Percentiles rank a stretch among this genome's conserved stretches.
phyloP scores from a whole-genome alignment of 306 rosid species.

The Albizia julibrissin region DNA sequence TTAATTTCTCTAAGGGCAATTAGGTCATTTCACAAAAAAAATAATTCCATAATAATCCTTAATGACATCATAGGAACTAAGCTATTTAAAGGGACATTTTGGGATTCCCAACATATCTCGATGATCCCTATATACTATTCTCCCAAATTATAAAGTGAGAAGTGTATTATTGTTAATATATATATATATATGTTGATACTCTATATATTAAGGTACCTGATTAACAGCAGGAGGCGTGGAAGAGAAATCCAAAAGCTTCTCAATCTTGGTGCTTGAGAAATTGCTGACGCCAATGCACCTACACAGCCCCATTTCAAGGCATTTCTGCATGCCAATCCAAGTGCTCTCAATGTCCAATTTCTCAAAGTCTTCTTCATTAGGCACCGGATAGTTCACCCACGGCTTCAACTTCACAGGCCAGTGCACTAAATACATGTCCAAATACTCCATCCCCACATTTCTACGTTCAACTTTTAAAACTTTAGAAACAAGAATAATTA shows the following conservation, averaged over 20 bases:
- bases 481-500: background rate
- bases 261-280: constrained; percentile 72
- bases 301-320: constrained; percentile 77
- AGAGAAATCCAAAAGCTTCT: constrained; percentile 61
- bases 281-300: constrained; percentile 89
- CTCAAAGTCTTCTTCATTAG: constrained; percentile 80
- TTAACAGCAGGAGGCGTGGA: constrained; percentile 73
- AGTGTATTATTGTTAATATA: background rate
- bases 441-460: constrained; percentile 70
- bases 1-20: background rate
- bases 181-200: background rate
- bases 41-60: background rate
- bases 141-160: background rate
- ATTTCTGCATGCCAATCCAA: constrained; percentile 88
- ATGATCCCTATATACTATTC: no score
- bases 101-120: no score
- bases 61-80: no score
- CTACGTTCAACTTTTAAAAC: constrained; percentile 32
- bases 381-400: constrained; percentile 71
- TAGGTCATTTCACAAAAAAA: background rate
- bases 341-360: constrained; percentile 63
- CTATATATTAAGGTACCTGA: constrained; percentile 48
- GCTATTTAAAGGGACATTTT: background rate
- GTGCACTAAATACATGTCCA: constrained; percentile 93
- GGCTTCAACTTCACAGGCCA: constrained; percentile 93